Conservation (phyloP, 805 yeast species). For the Aciculoconidium aculeatum region DNA sequence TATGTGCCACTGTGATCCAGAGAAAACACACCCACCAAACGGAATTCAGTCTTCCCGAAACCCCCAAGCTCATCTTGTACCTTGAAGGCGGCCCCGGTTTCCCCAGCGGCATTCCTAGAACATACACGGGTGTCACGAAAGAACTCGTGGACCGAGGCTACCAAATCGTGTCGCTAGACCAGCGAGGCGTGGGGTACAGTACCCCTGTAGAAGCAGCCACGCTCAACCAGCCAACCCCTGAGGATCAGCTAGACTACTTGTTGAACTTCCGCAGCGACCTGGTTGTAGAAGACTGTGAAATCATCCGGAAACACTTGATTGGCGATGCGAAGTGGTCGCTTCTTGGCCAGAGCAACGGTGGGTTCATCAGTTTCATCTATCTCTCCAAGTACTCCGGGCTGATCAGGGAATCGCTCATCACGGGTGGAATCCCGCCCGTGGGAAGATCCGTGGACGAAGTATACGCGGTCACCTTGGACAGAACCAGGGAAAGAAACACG, state of each 20-base stretch:
- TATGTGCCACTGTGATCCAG: too few species aligned
- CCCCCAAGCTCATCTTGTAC: conserved; percentile 34
- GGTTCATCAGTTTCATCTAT: conserved; percentile 47
- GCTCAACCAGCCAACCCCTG: conserved; percentile 8
- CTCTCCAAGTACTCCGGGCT: conserved; percentile 39
- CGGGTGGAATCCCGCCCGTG: conserved; percentile 59
- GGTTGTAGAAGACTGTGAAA: conserved; percentile 46
- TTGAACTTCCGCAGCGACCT: conserved; percentile 48
- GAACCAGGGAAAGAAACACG: conserved; percentile 43
- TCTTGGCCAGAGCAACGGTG: conserved; percentile 54
- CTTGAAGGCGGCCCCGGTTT: conserved; percentile 56
- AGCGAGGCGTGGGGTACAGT: conserved; percentile 57
- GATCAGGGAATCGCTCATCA: conserved; percentile 39
- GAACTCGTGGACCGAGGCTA: conserved; percentile 36
- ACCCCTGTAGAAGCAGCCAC: conserved; percentile 37
- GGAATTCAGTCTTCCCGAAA: conserved; percentile 18
- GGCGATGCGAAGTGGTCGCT: conserved; percentile 42
- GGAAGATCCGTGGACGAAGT: conserved; percentile 41
- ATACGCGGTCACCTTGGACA: conserved; percentile 40
- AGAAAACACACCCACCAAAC: too few species aligned
- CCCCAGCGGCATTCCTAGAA: conserved; percentile 34
- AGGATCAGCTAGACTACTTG: conserved; percentile 33
- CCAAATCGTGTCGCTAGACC: conserved; percentile 45
- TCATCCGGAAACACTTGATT: conserved; percentile 33
- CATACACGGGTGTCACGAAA: conserved; percentile 31